These are phyloP conservation scores for Pseudonitzschia multistriata DNA, from an alignment of 108 stramenopile species.

Conservation along the genomic window DNA sequence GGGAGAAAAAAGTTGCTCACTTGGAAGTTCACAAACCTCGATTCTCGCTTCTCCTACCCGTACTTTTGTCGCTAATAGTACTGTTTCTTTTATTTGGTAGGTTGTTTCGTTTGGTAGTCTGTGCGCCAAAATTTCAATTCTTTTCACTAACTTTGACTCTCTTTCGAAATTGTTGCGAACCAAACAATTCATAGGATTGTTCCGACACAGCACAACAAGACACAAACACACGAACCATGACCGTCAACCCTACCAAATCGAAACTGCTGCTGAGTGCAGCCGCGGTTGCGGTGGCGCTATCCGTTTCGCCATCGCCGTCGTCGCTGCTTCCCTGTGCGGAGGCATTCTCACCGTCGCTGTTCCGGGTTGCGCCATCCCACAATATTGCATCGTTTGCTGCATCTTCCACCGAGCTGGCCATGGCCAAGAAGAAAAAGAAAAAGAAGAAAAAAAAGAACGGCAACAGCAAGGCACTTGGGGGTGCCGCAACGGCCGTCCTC, in stretches of 20 bases:
- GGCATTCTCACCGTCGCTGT: not conserved
- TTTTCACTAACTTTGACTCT: no score
- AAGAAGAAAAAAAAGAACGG: conserved; percentile 3
- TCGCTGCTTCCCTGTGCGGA: not conserved
- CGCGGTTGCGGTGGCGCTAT: not conserved
- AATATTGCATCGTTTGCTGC: no score
- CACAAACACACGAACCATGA: not conserved
- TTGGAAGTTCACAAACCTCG: no score
- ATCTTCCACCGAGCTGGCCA: not conserved
- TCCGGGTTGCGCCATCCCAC: not conserved
- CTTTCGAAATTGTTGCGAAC: no score
- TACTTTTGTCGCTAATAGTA: no score
- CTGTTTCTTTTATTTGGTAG: no score
- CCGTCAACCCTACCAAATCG: not conserved
- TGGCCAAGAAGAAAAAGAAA: conserved; percentile 11
- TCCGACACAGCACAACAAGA: no score
- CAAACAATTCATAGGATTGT: no score
- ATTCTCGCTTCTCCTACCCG: no score
- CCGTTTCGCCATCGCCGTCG: not conserved
- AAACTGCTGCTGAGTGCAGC: not conserved
- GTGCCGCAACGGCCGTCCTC: not conserved
- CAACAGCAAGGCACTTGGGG: not conserved
- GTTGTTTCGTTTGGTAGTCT: no score
- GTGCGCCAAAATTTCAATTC: no score
- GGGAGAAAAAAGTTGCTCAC: no score